Evolutionary conservation across 176 grass and related monocot genomes (phyloP), one percentile per base, ranked within the genome.

Genomic region (Olyra latifolia): DNA sequence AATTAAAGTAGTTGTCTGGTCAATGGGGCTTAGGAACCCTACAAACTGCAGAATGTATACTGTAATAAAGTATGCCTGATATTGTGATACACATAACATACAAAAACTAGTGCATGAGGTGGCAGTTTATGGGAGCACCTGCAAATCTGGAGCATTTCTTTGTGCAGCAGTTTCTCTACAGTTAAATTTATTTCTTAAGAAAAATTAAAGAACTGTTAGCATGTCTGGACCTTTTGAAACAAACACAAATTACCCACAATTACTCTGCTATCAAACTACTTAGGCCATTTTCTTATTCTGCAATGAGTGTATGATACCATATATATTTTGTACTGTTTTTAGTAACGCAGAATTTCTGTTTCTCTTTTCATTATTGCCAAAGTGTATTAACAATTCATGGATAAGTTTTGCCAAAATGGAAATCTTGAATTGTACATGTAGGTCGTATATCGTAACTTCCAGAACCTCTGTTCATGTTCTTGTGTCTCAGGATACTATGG

Each of bases 401-500:
- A 35, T 28, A 41, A 24, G 2, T 61, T 44, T 61, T 67, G 4
- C 62, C 0, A 40, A 39, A 15, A 44, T 6, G 14, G 30, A 45
- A 54, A 69, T 42, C 3, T 74, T 46, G 46, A 82, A 54, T 56
- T 71, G 25, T 42, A 10, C 40, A 81, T 71, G 66, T 13, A 35
- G 20, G 32, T 28, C n/a, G 59, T 59, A 47, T 7, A 57, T 53
- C 61, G 8, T 66, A 63, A 39, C 44, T 68, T 57, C 40, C 40
- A 19, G 50, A 80, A 35, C 28, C 65, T 77, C 12, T 66, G 12
- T 77, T 48, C 65, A 16, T 82, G 3, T 65, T 41, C 24, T 66
- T 28, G 7, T 66, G 7, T 77, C 66, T 57, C 56, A 81, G 77
- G 63, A 43, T 56, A 71, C 46, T 15, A 66, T 83, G 41, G 41